phyloP scores from a whole-genome alignment of 352 stramenopile species.

The Elongisporangium senticosum region DNA sequence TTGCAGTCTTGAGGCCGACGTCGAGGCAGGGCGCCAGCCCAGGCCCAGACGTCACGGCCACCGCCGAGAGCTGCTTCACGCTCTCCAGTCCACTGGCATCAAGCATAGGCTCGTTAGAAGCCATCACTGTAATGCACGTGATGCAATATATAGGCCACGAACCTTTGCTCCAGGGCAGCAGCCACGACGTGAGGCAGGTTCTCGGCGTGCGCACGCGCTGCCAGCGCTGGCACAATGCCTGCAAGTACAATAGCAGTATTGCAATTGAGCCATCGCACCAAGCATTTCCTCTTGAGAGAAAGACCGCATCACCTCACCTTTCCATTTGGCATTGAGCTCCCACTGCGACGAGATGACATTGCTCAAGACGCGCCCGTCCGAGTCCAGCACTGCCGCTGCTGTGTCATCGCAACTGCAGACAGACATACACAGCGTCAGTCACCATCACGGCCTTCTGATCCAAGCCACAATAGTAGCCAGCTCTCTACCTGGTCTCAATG shows the following conservation, averaged over 20 bases:
- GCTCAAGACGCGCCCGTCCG: constrained; percentile 89
- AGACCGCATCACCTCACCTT: constrained; percentile 32
- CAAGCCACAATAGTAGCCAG: not conserved
- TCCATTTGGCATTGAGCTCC: constrained; percentile 84
- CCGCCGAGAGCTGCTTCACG: constrained; percentile 86
- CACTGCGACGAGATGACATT: constrained; percentile 93
- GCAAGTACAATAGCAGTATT: constrained; percentile 1
- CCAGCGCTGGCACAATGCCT: constrained; percentile 96
- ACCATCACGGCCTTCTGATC: not conserved
- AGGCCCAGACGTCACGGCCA: constrained; percentile 95
- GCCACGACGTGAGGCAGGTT: constrained; percentile 94
- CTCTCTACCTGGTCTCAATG: constrained; percentile 86
- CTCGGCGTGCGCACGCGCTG: constrained; percentile 90
- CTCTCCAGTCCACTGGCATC: constrained; percentile 48
- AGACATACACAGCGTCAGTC: not conserved
- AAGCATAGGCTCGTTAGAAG: not conserved
- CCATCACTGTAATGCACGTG: not conserved
- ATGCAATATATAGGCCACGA: constrained; percentile 16
- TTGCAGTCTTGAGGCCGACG: constrained; percentile 84
- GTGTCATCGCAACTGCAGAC: constrained; percentile 92
- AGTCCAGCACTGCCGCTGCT: constrained; percentile 84
- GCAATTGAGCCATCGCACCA: not conserved
- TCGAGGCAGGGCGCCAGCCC: constrained; percentile 97
- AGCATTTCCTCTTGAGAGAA: not conserved
- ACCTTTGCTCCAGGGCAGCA: constrained; percentile 87